phyloP scores from a whole-genome alignment of 306 rosid species.

The Vigna trinervia region DNA sequence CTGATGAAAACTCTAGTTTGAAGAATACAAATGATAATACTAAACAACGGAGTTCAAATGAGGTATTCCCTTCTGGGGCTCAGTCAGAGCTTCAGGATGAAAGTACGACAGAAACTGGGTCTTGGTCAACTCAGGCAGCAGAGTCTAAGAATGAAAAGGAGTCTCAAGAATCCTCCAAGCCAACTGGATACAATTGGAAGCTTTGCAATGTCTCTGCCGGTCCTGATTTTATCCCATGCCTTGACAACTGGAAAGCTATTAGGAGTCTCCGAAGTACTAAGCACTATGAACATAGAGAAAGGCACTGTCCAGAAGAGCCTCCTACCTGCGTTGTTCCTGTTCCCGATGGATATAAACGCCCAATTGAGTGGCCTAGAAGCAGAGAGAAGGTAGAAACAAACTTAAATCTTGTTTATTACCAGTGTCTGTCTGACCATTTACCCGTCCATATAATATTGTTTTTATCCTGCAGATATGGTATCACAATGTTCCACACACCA shows the following conservation, averaged over 20 bases:
- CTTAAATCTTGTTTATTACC: conserved; percentile 19
- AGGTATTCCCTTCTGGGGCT: conserved; percentile 90
- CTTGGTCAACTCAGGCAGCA: conserved; percentile 81
- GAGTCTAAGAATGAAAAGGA: conserved; percentile 94
- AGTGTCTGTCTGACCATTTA: neutral
- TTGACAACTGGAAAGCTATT: conserved; percentile 89
- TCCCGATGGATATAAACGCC: conserved; percentile 84
- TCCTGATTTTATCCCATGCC: conserved; percentile 92
- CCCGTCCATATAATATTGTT: conserved; percentile 41
- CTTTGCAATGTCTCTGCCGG: conserved; percentile 92
- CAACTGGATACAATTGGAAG: conserved; percentile 72
- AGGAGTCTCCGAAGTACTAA: conserved; percentile 87
- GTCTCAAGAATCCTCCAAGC: conserved; percentile 63
- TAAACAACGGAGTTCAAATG: conserved; percentile 57
- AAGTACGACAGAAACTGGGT: conserved; percentile 64
- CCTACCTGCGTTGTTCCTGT: conserved; percentile 94
- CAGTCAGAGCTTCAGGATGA: conserved; percentile 88
- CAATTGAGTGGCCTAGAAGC: conserved; percentile 92
- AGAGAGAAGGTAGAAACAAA: conserved; percentile 80
- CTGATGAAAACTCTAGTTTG: conserved; percentile 58
- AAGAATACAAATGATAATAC: conserved; percentile 57
- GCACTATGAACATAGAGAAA: conserved; percentile 99
- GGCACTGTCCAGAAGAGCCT: conserved; percentile 95
- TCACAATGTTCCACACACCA: conserved; percentile 90
- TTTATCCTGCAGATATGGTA: conserved; percentile 86